Conservation (phyloP, 1,284 basidiomycete genomes). For the Farysia itapuensis region DNA sequence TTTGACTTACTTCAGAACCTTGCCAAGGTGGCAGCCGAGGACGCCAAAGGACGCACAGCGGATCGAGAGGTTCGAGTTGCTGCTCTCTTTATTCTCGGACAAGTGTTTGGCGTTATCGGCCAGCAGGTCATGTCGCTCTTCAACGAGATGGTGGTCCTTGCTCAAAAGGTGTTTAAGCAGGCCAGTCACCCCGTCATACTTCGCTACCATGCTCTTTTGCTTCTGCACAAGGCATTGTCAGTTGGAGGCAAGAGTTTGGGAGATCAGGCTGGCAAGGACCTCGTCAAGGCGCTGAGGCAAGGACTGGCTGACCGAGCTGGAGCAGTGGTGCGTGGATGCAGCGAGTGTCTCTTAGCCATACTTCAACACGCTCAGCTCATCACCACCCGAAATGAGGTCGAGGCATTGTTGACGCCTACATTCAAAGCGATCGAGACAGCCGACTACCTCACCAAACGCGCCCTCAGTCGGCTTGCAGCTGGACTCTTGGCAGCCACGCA, state of each 20-base stretch:
- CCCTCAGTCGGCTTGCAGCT: slow-evolving; percentile 77
- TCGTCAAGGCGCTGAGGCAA: slow-evolving; percentile 78
- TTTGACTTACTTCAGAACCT: slow-evolving; percentile 76
- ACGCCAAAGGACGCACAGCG: slow-evolving; percentile 64
- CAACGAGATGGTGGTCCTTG: slow-evolving; percentile 69
- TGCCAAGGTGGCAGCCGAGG: slow-evolving; percentile 35
- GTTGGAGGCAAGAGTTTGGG: slow-evolving; percentile 81
- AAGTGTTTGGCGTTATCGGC: slow-evolving; percentile 81
- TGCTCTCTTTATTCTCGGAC: slow-evolving; percentile 77
- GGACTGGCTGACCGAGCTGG: slow-evolving; percentile 80
- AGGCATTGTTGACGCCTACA: slow-evolving; percentile 71
- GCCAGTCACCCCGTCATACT: slow-evolving; percentile 66
- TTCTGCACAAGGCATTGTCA: slow-evolving; percentile 74
- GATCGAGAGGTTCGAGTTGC: slow-evolving; percentile 75
- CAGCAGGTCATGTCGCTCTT: slow-evolving; percentile 89
- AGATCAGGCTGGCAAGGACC: slow-evolving; percentile 77
- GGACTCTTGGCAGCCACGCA: slow-evolving; percentile 84
- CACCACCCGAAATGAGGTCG: slow-evolving; percentile 70
- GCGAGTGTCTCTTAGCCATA: slow-evolving; percentile 64
- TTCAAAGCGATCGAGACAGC: slow-evolving; percentile 73
- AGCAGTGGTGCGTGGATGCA: slow-evolving; percentile 80
- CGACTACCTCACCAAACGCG: slow-evolving; percentile 80
- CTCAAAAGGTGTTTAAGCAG: slow-evolving; percentile 34
- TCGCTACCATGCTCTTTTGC: slow-evolving; percentile 76
- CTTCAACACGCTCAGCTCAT: slow-evolving; percentile 53